Evolutionary conservation across 2,329 filamentous ascomycete genomes (phyloP).

Genomic region (Leptoxyphium fumago): DNA sequence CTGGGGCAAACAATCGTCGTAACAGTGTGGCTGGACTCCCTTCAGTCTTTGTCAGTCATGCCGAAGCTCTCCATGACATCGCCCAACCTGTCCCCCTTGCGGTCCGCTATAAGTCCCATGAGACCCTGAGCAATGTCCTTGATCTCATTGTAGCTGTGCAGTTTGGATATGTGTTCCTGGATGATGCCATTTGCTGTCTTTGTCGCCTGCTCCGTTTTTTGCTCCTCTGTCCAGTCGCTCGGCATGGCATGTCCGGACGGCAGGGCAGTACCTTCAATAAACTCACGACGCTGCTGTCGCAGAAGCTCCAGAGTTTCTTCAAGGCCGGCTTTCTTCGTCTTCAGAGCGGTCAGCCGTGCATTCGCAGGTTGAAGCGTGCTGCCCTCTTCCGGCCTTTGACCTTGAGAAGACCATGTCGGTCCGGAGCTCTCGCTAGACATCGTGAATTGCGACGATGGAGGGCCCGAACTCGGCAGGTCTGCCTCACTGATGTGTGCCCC

Average conservation of each 20-base stretch:
- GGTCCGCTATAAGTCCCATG: conserved; percentile 53
- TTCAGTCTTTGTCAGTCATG: conserved; percentile 29
- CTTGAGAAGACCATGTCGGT: not conserved
- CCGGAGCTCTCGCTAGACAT: not conserved
- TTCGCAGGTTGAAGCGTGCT: conserved; percentile 6
- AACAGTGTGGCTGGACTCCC: no score
- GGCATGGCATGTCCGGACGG: conserved; percentile 15
- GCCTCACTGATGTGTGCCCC: no score
- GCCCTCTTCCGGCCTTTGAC: not conserved
- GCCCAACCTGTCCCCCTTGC: conserved; percentile 40
- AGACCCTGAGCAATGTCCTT: conserved; percentile 52
- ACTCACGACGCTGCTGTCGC: conserved; percentile 25
- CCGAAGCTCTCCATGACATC: conserved; percentile 35
- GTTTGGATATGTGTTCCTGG: conserved; percentile 46
- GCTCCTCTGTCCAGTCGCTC: conserved; percentile 11
- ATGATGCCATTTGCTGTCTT: conserved; percentile 38
- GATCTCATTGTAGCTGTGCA: conserved; percentile 59
- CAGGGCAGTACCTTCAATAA: conserved; percentile 16
- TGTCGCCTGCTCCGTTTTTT: conserved; percentile 17
- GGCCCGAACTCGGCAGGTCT: not conserved
- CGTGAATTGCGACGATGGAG: not conserved
- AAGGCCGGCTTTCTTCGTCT: conserved; percentile 23
- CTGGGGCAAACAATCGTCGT: no score
- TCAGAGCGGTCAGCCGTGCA: conserved; percentile 6
- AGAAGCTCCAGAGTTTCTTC: conserved; percentile 34